Conservation (phyloP, 2,329 filamentous ascomycete genomes). For the Epichloe coenophiala region DNA sequence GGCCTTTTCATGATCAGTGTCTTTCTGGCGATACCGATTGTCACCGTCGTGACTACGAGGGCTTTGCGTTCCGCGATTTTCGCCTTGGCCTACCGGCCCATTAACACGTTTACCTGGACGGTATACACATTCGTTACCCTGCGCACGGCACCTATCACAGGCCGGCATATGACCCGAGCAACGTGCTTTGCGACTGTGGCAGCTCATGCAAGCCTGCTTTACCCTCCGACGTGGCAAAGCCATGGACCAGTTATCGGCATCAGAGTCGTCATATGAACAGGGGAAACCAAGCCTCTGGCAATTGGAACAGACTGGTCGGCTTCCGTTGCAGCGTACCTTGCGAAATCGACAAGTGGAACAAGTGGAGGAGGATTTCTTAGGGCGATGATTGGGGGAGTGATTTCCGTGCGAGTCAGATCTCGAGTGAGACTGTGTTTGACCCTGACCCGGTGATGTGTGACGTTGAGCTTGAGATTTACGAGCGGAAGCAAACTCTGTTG, state of each 20-base stretch:
- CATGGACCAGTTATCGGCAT: conserved; percentile 26
- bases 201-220: conserved; percentile 42
- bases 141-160: conserved; percentile 35
- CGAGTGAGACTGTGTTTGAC: not conserved
- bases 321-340: conserved; percentile 45
- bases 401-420: not conserved
- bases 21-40: conserved; percentile 6
- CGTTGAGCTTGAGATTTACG: not conserved
- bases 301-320: conserved; percentile 40
- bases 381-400: conserved; percentile 17
- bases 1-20: conserved; percentile 12
- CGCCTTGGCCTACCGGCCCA: conserved; percentile 11
- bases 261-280: conserved; percentile 41
- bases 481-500: not conserved
- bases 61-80: conserved; percentile 15
- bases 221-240: conserved; percentile 39
- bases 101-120: conserved; percentile 31
- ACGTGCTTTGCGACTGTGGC: conserved; percentile 43
- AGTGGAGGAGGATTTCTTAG: conserved; percentile 32
- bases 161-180: conserved; percentile 44
- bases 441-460: not conserved
- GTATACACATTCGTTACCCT: conserved; percentile 43
- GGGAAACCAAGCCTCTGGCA: conserved; percentile 44
- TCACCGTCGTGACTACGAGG: conserved; percentile 22
- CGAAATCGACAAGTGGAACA: conserved; percentile 40